These are phyloP conservation scores for Penicillium sp. DNA, from an alignment of 2,329 filamentous ascomycete species.

Conservation along the genomic window DNA sequence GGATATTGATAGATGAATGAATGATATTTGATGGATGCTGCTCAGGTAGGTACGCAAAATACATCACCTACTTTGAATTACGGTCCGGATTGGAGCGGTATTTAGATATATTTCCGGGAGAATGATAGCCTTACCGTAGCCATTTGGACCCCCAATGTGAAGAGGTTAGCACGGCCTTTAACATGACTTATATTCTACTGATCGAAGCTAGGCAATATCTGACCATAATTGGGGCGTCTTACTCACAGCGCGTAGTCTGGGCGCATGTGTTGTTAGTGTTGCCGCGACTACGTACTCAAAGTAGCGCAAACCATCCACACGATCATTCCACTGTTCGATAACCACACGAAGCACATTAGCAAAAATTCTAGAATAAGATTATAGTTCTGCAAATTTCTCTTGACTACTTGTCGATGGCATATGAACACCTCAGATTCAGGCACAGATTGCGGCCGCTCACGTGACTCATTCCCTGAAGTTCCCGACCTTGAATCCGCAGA, in stretches of 20 bases:
- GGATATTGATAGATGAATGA: too few relatives aligned
- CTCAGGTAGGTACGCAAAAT: too few relatives aligned
- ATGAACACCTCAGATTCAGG: neutral
- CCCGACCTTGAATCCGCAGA: constrained; percentile 41
- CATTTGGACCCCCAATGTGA: too few relatives aligned
- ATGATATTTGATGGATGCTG: too few relatives aligned
- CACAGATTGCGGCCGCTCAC: constrained; percentile 13
- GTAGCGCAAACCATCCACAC: neutral
- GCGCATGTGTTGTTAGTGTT: neutral
- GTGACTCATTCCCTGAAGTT: constrained; percentile 41
- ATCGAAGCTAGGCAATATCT: too few relatives aligned
- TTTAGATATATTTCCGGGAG: too few relatives aligned
- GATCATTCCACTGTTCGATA: neutral
- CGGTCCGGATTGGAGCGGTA: too few relatives aligned
- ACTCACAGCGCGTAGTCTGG: neutral
- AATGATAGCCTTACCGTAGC: too few relatives aligned
- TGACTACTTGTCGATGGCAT: neutral
- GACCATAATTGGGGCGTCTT: neutral
- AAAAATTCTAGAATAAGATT: neutral
- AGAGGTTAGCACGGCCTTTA: too few relatives aligned
- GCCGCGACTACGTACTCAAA: neutral
- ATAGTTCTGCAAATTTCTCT: neutral
- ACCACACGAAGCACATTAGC: too few relatives aligned
- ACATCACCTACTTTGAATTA: too few relatives aligned
- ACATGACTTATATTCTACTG: too few relatives aligned